These are phyloP conservation scores for Russula brevipes DNA, from an alignment of 768 basidiomycete species.

Conservation along the genomic window DNA sequence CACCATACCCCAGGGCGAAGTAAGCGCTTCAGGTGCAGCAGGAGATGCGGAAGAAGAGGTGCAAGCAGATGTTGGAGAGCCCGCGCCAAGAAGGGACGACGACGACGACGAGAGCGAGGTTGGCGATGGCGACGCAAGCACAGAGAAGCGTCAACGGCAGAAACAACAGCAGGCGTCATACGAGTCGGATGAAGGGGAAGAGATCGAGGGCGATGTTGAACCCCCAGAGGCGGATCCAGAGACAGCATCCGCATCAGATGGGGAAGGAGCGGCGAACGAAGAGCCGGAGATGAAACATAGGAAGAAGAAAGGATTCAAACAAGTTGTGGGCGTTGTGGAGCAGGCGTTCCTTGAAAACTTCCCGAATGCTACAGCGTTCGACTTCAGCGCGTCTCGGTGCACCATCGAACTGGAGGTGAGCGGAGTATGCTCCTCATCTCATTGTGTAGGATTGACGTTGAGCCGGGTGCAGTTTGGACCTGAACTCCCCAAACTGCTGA, in stretches of 20 bases:
- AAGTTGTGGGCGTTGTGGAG: conserved; percentile 42
- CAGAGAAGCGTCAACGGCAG: conserved; percentile 67
- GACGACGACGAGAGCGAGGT: conserved; percentile 73
- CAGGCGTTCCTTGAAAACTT: conserved; percentile 54
- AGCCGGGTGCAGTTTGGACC: conserved; percentile 64
- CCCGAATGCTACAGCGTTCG: conserved; percentile 65
- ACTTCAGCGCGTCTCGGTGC: conserved; percentile 60
- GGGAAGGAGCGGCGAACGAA: conserved; percentile 35
- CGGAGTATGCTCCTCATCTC: neutral
- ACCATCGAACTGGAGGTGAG: conserved; percentile 81
- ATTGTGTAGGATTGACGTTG: neutral
- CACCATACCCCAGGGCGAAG: conserved; percentile 39
- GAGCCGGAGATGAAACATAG: conserved; percentile 33
- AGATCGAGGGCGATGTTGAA: conserved; percentile 46
- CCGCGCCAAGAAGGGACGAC: conserved; percentile 40
- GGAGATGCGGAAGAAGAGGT: conserved; percentile 50
- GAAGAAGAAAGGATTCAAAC: conserved; percentile 33
- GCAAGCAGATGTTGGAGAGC: conserved; percentile 34
- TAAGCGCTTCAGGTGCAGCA: conserved; percentile 45
- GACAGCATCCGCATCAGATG: conserved; percentile 49
- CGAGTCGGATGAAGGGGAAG: conserved; percentile 62
- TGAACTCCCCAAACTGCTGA: conserved; percentile 85
- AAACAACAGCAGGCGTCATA: conserved; percentile 72
- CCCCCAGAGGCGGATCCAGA: conserved; percentile 57
- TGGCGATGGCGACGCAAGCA: conserved; percentile 79